These are phyloP conservation scores for Microbotryomycetes sp. DNA, from an alignment of 1,284 basidiomycete species.

Conservation along the genomic window DNA sequence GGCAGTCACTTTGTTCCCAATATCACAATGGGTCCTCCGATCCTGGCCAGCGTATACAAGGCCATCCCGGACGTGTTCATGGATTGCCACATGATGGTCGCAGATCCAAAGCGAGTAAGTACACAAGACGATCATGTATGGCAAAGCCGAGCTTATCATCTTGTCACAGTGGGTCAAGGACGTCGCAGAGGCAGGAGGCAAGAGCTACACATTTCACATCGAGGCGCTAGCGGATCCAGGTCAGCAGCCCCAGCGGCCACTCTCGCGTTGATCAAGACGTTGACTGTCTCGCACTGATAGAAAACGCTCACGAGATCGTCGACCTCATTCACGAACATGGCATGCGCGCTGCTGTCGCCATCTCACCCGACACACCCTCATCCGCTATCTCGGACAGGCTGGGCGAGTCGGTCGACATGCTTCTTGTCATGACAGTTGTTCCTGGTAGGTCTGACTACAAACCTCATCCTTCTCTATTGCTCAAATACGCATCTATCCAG, in stretches of 20 bases:
- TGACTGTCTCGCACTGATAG: conserved; percentile 45
- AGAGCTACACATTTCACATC: conserved; percentile 93
- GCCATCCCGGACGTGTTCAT: conserved; percentile 92
- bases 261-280: too few relatives aligned
- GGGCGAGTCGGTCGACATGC: conserved; percentile 73
- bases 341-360: conserved; percentile 89
- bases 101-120: conserved; percentile 76
- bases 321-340: conserved; percentile 60
- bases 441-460: conserved; percentile 51
- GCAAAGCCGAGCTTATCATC: not conserved
- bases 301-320: conserved; percentile 66
- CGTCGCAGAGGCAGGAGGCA: conserved; percentile 88
- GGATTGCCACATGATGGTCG: conserved; percentile 99
- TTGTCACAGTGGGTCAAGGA: conserved; percentile 80
- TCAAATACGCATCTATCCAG: conserved; percentile 42
- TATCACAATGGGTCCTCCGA: conserved; percentile 84
- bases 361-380: conserved; percentile 86
- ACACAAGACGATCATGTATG: not conserved
- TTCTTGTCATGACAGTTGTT: conserved; percentile 95
- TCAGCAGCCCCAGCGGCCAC: too few relatives aligned
- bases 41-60: conserved; percentile 80
- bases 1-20: conserved; percentile 94
- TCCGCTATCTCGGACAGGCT: conserved; percentile 74
- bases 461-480: not conserved
- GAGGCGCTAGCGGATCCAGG: conserved; percentile 64